A percentile compares a stretch with the other conserved stretches of the same genome.
These are phyloP conservation scores for Sporormia fimetaria DNA, from an alignment of 495 filamentous ascomycete species.

Conservation along the genomic window DNA sequence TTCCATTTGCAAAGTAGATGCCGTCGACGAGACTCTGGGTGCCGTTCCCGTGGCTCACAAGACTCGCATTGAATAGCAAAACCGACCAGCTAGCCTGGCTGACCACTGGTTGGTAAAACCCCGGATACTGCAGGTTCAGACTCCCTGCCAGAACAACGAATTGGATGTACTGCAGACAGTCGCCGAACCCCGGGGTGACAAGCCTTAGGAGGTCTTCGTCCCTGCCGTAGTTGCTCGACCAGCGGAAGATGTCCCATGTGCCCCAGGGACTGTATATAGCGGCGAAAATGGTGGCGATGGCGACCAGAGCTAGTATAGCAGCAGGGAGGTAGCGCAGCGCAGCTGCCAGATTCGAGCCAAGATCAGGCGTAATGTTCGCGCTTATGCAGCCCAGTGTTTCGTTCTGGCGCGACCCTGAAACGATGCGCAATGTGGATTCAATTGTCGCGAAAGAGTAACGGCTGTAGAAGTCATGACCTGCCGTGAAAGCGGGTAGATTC, in stretches of 20 bases:
- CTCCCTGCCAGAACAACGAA: conserved; percentile 81
- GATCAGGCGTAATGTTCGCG: conserved; percentile 67
- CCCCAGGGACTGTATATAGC: conserved; percentile 91
- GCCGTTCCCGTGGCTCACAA: conserved; percentile 56
- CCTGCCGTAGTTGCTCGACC: conserved; percentile 91
- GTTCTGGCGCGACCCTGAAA: conserved; percentile 54
- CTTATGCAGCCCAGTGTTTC: conserved; percentile 69
- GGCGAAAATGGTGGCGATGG: conserved; percentile 66
- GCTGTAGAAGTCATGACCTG: conserved; percentile 65
- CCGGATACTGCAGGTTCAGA: conserved; percentile 78
- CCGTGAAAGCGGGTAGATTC: conserved; percentile 58
- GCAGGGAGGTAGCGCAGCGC: conserved; percentile 70
- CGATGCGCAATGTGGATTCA: conserved; percentile 53
- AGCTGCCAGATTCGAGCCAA: conserved; percentile 51
- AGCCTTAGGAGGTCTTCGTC: conserved; percentile 85
- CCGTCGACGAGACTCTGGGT: conserved; percentile 63
- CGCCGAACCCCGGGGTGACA: conserved; percentile 91
- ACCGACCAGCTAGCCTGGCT: conserved; percentile 78
- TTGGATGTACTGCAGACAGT: conserved; percentile 95
- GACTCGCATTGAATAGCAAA: conserved; percentile 88
- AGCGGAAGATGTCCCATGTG: conserved; percentile 74
- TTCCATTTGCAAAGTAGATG: conserved; percentile 60
- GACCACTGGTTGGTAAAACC: conserved; percentile 84
- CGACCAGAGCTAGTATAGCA: conserved; percentile 66
- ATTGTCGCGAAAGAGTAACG: conserved; percentile 78